Evolutionary conservation across 1,284 basidiomycete genomes (phyloP).

Genomic region (Ceratobasidium theobromae): DNA sequence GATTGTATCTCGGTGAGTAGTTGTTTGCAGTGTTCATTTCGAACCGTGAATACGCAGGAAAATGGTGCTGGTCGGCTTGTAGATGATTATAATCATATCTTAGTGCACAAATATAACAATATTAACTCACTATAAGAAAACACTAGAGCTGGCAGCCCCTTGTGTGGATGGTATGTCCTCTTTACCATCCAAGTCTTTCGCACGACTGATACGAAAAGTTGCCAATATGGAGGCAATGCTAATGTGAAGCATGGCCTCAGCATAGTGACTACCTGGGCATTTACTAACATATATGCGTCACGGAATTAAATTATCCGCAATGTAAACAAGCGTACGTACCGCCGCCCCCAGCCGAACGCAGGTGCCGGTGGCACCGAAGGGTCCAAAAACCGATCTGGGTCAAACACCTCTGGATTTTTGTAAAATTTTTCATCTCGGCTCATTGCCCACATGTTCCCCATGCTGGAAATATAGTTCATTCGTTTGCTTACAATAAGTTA

Average conservation of each 20-base stretch:
- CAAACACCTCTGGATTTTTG: not conserved
- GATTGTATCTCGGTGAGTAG: too few species aligned
- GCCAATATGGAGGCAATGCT: conserved; percentile 43
- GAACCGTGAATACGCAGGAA: too few species aligned
- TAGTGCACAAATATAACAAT: too few species aligned
- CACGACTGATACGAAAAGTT: conserved; percentile 40
- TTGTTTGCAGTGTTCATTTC: too few species aligned
- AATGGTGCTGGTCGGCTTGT: too few species aligned
- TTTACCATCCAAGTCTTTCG: conserved; percentile 41
- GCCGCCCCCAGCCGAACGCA: not conserved
- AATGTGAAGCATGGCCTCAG: conserved; percentile 44
- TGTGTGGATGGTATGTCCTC: too few species aligned
- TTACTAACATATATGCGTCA: conserved; percentile 37
- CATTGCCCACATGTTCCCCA: too few species aligned
- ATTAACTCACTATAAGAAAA: too few species aligned
- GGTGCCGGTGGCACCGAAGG: not conserved
- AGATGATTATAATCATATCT: too few species aligned
- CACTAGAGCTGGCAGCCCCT: too few species aligned
- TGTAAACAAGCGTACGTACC: not conserved
- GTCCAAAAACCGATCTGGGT: conserved; percentile 1
- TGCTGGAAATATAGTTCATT: too few species aligned
- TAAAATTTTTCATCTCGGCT: not conserved
- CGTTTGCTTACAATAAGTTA: too few species aligned
- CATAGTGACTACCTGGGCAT: conserved; percentile 42
- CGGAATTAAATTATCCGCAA: not conserved